Base-by-base conservation (phyloP, 176 grass and related monocot genomes). In the Carex pumila region DNA sequence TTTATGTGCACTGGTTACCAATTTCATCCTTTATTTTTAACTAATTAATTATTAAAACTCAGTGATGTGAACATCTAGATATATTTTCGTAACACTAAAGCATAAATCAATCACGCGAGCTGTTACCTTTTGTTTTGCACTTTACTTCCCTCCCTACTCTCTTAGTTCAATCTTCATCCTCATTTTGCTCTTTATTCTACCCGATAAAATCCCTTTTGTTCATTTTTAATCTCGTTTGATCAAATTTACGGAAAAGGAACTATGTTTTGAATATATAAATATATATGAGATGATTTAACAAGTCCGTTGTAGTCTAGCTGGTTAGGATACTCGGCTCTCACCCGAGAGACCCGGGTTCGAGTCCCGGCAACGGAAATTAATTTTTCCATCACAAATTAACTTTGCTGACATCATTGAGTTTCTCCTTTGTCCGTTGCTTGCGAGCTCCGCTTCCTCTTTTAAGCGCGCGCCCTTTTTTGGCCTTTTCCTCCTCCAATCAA, bases 301-400 rank as follows among this genome's bases (percentile, higher is more conserved):
- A 64, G 13, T 94, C 82, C 84, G 82, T 97, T 92, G 88, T 94
- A 90, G 92, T 98, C 89, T 98, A 93, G 88, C 73, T 93, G 93
- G 88, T 93, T 89, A 95, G 93, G 95, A 93, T 98, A 92, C 88
- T 98, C 89, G 86, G 92, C 91, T 93, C 92, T 95, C 91, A 93
- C 88, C 86, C 87, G 84, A 98, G 84, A 93, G 90, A 90, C 92
- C 85, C 87, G 87, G 87, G 87, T 97, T 87, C 81, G 36, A 97
- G 87, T 93, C 85, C 93, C 87, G 87, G 87, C 91, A 88, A 93
- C 84, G 85, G 87, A 96, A 92, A 1, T 39, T 22, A 77, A 86
- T 73, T 62, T 45, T 65, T 4, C 6, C 25, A 22, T 9, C 0
- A 22, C 14, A n/a, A 70, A n/a, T 70, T 18, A 68, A 8, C 19